A percentile compares a stretch with the other conserved stretches of the same genome.
Evolutionary conservation across 371 early-diverging fungal genomes (phyloP).

Genomic region (Mortierella sp.): DNA sequence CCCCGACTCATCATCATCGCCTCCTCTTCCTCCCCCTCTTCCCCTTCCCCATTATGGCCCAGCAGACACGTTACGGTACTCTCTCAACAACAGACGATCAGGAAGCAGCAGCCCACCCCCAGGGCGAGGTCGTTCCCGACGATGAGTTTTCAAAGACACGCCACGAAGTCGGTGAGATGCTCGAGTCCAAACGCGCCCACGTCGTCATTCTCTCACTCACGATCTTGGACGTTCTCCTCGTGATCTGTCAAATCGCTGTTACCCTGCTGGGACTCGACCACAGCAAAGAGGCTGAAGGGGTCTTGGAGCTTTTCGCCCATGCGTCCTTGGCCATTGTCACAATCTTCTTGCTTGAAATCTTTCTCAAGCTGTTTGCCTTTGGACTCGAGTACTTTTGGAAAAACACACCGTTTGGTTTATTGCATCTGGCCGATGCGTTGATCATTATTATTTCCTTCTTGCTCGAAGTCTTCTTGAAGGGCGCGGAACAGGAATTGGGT

Average conservation of each 20-base stretch:
- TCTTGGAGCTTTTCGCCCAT: conserved; percentile 40
- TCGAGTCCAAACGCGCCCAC: conserved; percentile 48
- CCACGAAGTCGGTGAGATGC: conserved; percentile 30
- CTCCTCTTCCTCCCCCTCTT: neutral
- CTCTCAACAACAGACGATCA: conserved; percentile 31
- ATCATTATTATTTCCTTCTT: conserved; percentile 49
- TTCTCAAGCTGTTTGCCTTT: conserved; percentile 47
- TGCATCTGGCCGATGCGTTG: conserved; percentile 44
- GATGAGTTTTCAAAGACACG: conserved; percentile 7
- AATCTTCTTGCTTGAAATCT: conserved; percentile 44
- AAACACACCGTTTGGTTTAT: conserved; percentile 20
- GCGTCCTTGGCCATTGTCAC: conserved; percentile 42
- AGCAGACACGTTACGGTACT: conserved; percentile 36
- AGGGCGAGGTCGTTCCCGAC: conserved; percentile 3
- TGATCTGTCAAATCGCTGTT: conserved; percentile 46
- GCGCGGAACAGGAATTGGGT: conserved; percentile 42
- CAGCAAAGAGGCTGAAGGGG: conserved; percentile 22
- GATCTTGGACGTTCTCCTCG: conserved; percentile 36
- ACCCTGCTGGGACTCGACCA: conserved; percentile 38
- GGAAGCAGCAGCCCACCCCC: neutral
- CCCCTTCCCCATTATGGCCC: conserved; percentile 16
- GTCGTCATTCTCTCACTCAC: conserved; percentile 40
- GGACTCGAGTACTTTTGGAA: conserved; percentile 43
- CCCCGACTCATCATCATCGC: neutral
- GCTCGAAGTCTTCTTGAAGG: conserved; percentile 42